Conservation (phyloP, 371 early-diverging fungal species). For the Mucor lusitanicus region DNA sequence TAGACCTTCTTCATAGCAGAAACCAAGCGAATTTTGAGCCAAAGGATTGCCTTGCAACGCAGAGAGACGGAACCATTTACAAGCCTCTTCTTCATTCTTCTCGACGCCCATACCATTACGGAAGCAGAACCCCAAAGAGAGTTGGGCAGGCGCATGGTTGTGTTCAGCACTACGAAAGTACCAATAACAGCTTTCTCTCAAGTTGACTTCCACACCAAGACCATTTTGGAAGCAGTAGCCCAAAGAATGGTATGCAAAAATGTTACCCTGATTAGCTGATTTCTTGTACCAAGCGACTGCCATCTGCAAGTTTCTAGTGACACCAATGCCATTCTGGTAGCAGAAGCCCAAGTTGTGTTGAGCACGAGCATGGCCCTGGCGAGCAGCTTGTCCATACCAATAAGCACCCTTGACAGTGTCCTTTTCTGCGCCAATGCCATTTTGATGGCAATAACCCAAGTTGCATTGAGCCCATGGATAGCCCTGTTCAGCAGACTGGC, state of each 20-base stretch:
- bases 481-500: constrained; percentile 68
- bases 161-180: constrained; percentile 71
- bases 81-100: constrained; percentile 67
- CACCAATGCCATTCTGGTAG: constrained; percentile 83
- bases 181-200: constrained; percentile 72
- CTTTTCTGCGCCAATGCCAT: constrained; percentile 76
- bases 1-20: constrained; percentile 78
- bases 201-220: constrained; percentile 67
- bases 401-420: constrained; percentile 66
- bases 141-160: constrained; percentile 69
- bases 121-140: constrained; percentile 86
- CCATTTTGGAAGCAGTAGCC: constrained; percentile 94
- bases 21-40: constrained; percentile 86
- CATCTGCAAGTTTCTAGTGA: constrained; percentile 57
- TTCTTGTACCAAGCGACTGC: constrained; percentile 76
- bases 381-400: constrained; percentile 82
- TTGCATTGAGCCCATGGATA: constrained; percentile 71
- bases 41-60: constrained; percentile 75
- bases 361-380: constrained; percentile 79
- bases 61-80: constrained; percentile 66
- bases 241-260: constrained; percentile 81
- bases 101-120: constrained; percentile 74
- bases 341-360: constrained; percentile 89
- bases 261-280: constrained; percentile 77
- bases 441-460: constrained; percentile 82